Evolutionary conservation across 2,329 filamentous ascomycete genomes (phyloP).

Genomic region (Penicillium sp.): DNA sequence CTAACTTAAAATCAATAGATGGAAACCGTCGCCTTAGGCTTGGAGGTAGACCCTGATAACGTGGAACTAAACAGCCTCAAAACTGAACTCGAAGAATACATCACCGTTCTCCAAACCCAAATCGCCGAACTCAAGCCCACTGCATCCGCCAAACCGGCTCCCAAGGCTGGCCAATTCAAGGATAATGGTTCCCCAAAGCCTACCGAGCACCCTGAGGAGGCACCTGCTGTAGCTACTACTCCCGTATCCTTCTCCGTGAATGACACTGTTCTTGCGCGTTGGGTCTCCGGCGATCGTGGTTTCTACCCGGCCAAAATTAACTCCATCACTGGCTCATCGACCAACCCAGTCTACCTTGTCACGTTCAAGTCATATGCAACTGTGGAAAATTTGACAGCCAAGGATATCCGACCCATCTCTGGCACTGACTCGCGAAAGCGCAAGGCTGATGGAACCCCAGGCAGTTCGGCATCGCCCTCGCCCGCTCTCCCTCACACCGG

Average conservation of each 20-base stretch:
- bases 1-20: slow-evolving; percentile 54
- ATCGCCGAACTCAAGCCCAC: slow-evolving; percentile 75
- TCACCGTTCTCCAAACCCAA: slow-evolving; percentile 73
- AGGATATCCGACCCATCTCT: slow-evolving; percentile 77
- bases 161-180: slow-evolving; percentile 72
- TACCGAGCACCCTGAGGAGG: slow-evolving; percentile 51
- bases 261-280: slow-evolving; percentile 86
- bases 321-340: slow-evolving; percentile 88
- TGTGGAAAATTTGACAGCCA: slow-evolving; percentile 75
- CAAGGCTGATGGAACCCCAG: slow-evolving; percentile 76
- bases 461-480: slow-evolving; percentile 46
- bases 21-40: slow-evolving; percentile 70
- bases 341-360: slow-evolving; percentile 87
- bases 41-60: slow-evolving; percentile 78
- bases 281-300: slow-evolving; percentile 80
- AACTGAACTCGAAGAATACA: slow-evolving; percentile 76
- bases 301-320: slow-evolving; percentile 94
- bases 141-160: slow-evolving; percentile 48
- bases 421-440: slow-evolving; percentile 68
- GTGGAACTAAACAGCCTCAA: slow-evolving; percentile 73
- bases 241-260: slow-evolving; percentile 74
- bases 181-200: slow-evolving; percentile 60
- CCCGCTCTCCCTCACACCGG: slow-evolving; percentile 46
- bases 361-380: slow-evolving; percentile 87
- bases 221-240: slow-evolving; percentile 43